Conservation (phyloP, 1,139 yeast species). For the Suhomyces choctaworum region DNA sequence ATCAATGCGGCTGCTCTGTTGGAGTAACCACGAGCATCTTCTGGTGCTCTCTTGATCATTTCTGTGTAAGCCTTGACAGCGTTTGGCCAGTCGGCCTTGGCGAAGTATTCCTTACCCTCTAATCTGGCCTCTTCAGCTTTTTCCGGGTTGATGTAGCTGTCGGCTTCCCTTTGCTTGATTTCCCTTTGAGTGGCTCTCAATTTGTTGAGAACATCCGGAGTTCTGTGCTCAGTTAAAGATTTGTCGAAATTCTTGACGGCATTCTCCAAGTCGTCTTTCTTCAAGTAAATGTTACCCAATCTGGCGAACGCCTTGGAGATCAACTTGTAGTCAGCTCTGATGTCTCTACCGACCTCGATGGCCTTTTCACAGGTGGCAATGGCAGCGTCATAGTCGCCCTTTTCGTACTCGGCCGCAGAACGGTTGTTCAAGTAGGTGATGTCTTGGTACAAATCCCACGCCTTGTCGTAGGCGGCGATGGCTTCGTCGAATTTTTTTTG, state of each 20-base stretch:
- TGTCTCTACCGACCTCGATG: constrained; percentile 83
- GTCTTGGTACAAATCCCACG: constrained; percentile 81
- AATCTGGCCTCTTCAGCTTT: constrained; percentile 95
- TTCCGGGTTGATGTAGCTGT: constrained; percentile 80
- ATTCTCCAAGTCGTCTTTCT: constrained; percentile 65
- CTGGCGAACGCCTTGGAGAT: constrained; percentile 94
- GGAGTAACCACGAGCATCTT: constrained; percentile 95
- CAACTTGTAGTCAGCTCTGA: constrained; percentile 87
- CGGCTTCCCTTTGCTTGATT: constrained; percentile 73
- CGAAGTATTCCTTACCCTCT: constrained; percentile 85
- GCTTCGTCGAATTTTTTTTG: constrained; percentile 91
- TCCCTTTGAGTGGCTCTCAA: constrained; percentile 86
- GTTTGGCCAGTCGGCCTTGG: constrained; percentile 93
- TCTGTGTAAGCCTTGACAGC: constrained; percentile 95
- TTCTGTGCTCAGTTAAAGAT: constrained; percentile 95
- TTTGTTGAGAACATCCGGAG: constrained; percentile 88
- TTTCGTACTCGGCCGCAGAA: constrained; percentile 97
- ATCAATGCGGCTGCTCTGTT: constrained; percentile 97
- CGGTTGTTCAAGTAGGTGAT: constrained; percentile 93
- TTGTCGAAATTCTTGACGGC: constrained; percentile 85
- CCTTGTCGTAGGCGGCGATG: constrained; percentile 77
- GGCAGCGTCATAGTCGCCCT: constrained; percentile 86
- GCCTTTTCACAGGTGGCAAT: constrained; percentile 80
- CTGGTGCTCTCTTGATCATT: constrained; percentile 94
- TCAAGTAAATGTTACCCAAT: constrained; percentile 79